Evolutionary conservation across 1,284 basidiomycete genomes (phyloP).

Genomic region (Ustilago shanxiensis): DNA sequence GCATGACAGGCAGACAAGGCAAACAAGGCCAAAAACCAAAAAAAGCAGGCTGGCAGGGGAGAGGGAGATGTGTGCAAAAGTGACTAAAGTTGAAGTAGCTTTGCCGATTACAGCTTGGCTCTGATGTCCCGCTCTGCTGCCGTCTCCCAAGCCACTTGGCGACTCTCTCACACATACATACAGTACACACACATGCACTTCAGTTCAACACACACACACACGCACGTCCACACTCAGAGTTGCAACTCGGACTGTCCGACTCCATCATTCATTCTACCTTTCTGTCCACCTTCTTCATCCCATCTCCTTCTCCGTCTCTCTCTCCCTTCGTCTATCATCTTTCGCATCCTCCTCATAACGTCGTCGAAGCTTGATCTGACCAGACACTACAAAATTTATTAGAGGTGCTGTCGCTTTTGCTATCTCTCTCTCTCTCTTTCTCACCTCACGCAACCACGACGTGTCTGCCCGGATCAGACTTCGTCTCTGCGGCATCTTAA

Average conservation of each 20-base stretch:
- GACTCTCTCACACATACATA: neutral
- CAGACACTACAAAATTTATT: neutral
- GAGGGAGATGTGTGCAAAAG: neutral
- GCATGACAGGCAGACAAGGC: neutral
- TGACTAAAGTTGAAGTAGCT: neutral
- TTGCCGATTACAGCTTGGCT: neutral
- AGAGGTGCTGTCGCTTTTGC: neutral
- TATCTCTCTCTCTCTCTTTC: neutral
- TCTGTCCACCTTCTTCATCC: neutral
- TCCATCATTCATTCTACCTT: conserved; percentile 1
- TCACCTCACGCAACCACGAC: neutral
- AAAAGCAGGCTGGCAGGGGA: too few species aligned
- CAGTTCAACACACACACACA: neutral
- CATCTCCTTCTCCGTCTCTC: neutral
- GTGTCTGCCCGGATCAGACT: neutral
- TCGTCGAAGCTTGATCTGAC: neutral
- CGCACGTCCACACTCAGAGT: neutral
- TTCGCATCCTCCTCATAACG: neutral
- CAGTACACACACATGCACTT: too few species aligned
- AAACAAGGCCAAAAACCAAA: too few species aligned
- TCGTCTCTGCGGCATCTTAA: neutral
- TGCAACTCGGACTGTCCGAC: neutral
- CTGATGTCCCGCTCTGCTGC: neutral
- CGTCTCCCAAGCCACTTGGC: neutral
- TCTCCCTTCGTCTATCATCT: too few species aligned